A percentile compares a stretch with the other conserved stretches of the same genome.
These are phyloP conservation scores for Ogataea siamensis DNA, from an alignment of 805 yeast genomes.

Conservation along the genomic window DNA sequence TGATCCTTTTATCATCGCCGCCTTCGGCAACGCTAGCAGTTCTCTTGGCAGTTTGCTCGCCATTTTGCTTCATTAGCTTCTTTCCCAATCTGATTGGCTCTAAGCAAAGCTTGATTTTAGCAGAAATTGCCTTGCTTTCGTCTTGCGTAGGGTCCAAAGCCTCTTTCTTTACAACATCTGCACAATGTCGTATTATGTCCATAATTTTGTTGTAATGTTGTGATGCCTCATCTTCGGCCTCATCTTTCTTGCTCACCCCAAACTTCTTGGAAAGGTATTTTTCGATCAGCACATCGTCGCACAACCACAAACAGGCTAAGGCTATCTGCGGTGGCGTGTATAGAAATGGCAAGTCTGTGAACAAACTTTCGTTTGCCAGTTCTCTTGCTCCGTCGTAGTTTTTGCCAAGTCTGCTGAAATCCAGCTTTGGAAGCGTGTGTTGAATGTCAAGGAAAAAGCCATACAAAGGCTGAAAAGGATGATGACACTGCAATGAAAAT, in stretches of 20 bases:
- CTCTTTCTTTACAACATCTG: slow-evolving; percentile 40
- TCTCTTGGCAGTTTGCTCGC: slow-evolving; percentile 9
- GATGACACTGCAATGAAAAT: slow-evolving; percentile 83
- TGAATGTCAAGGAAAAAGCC: slow-evolving; percentile 95
- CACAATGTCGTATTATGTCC: slow-evolving; percentile 48
- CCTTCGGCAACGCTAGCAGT: slow-evolving; percentile 11
- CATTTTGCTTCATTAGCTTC: slow-evolving; percentile 22
- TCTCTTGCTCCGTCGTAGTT: slow-evolving; percentile 70
- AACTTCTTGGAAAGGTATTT: slow-evolving; percentile 68
- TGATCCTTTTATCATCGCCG: slow-evolving; percentile 24
- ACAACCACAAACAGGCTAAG: slow-evolving; percentile 72
- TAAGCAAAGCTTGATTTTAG: slow-evolving; percentile 59
- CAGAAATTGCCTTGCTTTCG: slow-evolving; percentile 60
- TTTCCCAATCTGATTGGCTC: slow-evolving; percentile 46
- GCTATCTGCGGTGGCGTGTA: slow-evolving; percentile 97
- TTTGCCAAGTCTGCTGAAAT: slow-evolving; percentile 58
- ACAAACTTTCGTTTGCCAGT: slow-evolving; percentile 62
- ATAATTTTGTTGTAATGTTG: slow-evolving; percentile 45
- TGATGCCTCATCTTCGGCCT: slow-evolving; percentile 15
- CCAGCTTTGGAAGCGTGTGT: slow-evolving; percentile 46
- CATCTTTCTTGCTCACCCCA: slow-evolving; percentile 30
- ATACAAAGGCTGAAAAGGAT: slow-evolving; percentile 84
- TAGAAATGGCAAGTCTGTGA: slow-evolving; percentile 72
- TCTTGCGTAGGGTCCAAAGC: slow-evolving; percentile 51
- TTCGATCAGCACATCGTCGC: slow-evolving; percentile 60